phyloP scores from a whole-genome alignment of 2,329 filamentous ascomycete genomes.

The Diplodia sapinea region DNA sequence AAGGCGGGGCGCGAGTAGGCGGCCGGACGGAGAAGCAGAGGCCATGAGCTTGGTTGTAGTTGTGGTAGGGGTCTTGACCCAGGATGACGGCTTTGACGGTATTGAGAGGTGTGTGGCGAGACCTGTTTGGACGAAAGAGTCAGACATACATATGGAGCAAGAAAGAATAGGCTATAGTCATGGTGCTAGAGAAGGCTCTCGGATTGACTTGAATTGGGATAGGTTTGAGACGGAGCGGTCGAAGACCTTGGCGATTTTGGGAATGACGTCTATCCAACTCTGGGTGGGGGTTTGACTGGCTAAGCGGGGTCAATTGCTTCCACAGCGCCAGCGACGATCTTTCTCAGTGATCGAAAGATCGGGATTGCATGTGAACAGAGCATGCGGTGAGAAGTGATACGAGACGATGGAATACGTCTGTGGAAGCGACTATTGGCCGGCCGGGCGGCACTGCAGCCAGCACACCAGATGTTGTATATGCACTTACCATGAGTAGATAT shows the following conservation, averaged over 20 bases:
- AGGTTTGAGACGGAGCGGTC: background rate
- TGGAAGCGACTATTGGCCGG: background rate
- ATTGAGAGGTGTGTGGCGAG: constrained; percentile 86
- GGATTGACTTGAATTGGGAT: background rate
- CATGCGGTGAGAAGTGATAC: background rate
- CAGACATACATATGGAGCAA: background rate
- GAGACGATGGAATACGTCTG: background rate
- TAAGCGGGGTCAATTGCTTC: background rate
- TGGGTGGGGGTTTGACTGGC: background rate
- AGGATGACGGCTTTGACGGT: constrained; percentile 91
- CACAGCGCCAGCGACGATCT: background rate
- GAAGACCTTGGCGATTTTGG: background rate
- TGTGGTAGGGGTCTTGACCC: constrained; percentile 97
- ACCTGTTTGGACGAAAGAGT: constrained; percentile 63
- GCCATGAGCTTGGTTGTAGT: constrained; percentile 91
- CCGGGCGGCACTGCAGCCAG: constrained; percentile 4
- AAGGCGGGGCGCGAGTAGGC: constrained; percentile 85
- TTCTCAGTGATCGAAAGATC: background rate
- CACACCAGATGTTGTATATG: background rate
- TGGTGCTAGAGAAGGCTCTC: background rate
- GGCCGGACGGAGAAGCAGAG: constrained; percentile 94
- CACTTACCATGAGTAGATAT: constrained; percentile 90
- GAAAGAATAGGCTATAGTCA: background rate
- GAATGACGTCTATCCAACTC: background rate
- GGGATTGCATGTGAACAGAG: background rate